These are phyloP conservation scores for Vachellia collinsii DNA, from an alignment of 306 rosid genomes.

Conservation along the genomic window DNA sequence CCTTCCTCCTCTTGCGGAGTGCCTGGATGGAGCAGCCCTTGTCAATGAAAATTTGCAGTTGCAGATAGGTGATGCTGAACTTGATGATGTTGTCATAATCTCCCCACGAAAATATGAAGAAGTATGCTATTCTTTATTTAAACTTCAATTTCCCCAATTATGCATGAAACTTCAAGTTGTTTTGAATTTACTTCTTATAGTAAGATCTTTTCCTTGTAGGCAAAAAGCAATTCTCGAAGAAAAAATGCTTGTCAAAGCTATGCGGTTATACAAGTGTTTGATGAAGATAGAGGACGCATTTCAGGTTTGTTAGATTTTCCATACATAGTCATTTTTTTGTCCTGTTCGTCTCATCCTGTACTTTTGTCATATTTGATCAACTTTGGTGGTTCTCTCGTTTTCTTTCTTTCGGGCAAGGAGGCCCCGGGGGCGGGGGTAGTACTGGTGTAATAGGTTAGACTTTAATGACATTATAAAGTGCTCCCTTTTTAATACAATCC, in stretches of 20 bases:
- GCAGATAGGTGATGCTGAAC: constrained; percentile 5
- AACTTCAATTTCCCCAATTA: background rate
- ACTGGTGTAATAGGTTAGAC: background rate
- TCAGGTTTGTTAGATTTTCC: background rate
- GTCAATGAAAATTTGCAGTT: constrained; percentile 12
- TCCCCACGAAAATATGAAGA: constrained; percentile 29
- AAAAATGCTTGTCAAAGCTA: background rate
- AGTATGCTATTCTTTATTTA: constrained; percentile 1
- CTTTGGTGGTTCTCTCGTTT: background rate
- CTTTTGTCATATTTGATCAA: background rate
- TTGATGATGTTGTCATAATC: constrained; percentile 14
- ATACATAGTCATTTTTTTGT: background rate
- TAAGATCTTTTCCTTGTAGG: constrained; percentile 7
- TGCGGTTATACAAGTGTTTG: background rate
- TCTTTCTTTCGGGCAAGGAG: background rate
- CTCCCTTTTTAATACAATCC: background rate
- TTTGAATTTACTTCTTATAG: background rate
- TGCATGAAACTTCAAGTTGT: background rate
- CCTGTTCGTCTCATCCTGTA: background rate
- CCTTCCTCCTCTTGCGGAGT: background rate
- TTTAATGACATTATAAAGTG: background rate
- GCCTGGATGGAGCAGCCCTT: background rate
- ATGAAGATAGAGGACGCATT: background rate
- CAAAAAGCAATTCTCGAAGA: constrained; percentile 9
- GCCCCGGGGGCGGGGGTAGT: background rate